phyloP scores from a whole-genome alignment of 73 alveolate species.

The Blepharisma japonicum region DNA sequence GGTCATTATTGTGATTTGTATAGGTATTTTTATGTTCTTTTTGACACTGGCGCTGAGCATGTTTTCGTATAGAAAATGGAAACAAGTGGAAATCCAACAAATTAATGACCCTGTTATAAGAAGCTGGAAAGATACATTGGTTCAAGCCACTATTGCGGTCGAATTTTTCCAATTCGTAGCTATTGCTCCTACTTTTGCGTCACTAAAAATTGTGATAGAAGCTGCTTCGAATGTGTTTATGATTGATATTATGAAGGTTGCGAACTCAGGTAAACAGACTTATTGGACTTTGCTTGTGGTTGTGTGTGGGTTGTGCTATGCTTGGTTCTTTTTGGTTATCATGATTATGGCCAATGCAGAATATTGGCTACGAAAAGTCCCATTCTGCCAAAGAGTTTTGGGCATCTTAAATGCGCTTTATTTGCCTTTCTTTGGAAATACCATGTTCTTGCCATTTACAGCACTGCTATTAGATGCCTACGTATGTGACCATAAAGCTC shows the following conservation, averaged over 20 bases:
- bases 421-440: slow-evolving; percentile 32
- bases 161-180: slow-evolving; percentile 29
- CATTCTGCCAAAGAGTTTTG: not conserved
- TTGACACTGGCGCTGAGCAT: not conserved
- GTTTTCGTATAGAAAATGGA: slow-evolving; percentile 18
- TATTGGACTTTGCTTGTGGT: slow-evolving; percentile 12
- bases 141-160: slow-evolving; percentile 10
- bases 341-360: slow-evolving; percentile 29
- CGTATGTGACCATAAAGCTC: slow-evolving; percentile 31
- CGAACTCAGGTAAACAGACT: not conserved
- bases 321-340: slow-evolving; percentile 3
- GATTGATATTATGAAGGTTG: slow-evolving; percentile 10
- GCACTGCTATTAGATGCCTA: slow-evolving; percentile 19
- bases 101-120: not conserved
- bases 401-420: not conserved
- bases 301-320: not conserved
- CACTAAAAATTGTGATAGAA: not conserved
- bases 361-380: slow-evolving; percentile 11
- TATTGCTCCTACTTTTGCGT: slow-evolving; percentile 12
- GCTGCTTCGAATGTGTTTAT: slow-evolving; percentile 22
- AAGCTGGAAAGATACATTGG: slow-evolving; percentile 10
- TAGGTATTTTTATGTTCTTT: not conserved
- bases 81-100: not conserved
- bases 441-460: slow-evolving; percentile 16
- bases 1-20: not conserved